A percentile compares a stretch with the other conserved stretches of the same genome.
Evolutionary conservation across 2,329 filamentous ascomycete genomes (phyloP).

Genomic region (Fusarium sp.): DNA sequence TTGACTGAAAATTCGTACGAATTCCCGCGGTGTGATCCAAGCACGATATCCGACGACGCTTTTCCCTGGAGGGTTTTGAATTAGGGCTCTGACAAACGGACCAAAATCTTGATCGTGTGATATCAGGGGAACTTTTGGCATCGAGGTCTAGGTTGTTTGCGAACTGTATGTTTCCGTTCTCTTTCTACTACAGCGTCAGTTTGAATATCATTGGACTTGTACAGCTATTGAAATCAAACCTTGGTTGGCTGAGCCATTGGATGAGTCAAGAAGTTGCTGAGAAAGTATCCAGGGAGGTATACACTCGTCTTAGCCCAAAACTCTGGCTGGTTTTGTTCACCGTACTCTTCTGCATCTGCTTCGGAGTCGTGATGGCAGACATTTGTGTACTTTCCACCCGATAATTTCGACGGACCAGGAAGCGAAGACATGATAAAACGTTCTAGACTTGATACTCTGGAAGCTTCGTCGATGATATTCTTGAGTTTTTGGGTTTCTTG

Average conservation of each 20-base stretch:
- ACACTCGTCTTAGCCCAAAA: slow-evolving; percentile 9
- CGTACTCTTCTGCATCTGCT: neutral
- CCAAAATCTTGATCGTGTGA: neutral
- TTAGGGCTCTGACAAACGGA: neutral
- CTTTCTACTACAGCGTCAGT: neutral
- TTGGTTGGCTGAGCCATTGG: slow-evolving; percentile 5
- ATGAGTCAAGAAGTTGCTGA: neutral
- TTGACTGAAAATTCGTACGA: neutral
- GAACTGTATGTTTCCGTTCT: neutral
- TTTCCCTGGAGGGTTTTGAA: neutral
- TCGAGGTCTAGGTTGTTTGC: neutral
- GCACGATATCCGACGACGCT: neutral
- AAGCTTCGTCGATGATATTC: slow-evolving; percentile 2
- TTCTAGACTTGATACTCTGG: neutral
- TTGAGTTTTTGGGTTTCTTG: slow-evolving; percentile 4
- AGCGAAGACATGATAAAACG: slow-evolving; percentile 2
- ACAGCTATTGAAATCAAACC: neutral
- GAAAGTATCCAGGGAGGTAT: neutral
- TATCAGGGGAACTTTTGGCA: neutral
- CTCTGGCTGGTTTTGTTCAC: neutral
- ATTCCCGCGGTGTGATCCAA: neutral
- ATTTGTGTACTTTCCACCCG: neutral
- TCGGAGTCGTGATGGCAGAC: slow-evolving; percentile 1
- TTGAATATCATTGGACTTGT: neutral
- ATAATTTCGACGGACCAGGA: neutral